Evolutionary conservation across 139 green algal species (phyloP).

Genomic region (Protoeuglena noctilucae): DNA sequence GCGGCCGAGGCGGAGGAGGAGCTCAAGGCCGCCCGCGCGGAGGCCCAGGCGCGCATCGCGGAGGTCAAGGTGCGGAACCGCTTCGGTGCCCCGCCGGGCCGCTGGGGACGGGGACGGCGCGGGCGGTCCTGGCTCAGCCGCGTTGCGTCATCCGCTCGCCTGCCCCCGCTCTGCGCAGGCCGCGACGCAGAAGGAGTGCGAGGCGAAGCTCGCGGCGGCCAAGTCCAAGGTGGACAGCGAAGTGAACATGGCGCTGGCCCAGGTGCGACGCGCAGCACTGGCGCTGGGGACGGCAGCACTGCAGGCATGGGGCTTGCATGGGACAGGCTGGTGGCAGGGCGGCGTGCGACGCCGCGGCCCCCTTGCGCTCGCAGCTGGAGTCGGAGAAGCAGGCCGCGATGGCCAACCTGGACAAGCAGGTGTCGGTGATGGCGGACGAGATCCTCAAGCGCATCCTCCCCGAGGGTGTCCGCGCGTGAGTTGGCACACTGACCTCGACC

Average conservation of each 20-base stretch:
- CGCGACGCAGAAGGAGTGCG: constrained; percentile 10
- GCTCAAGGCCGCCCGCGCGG: constrained; percentile 17
- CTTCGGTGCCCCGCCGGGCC: no score
- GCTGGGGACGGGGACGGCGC: neutral
- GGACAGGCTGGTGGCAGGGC: no score
- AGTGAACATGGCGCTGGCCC: constrained; percentile 13
- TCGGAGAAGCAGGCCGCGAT: neutral
- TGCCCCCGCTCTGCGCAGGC: neutral
- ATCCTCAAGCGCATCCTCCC: neutral
- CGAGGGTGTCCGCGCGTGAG: neutral
- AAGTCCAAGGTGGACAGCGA: constrained; percentile 22
- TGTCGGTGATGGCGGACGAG: neutral
- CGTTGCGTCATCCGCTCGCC: neutral
- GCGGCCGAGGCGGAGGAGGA: constrained; percentile 21
- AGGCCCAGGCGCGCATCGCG: constrained; percentile 9
- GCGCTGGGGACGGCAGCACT: no score
- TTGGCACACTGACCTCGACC: no score
- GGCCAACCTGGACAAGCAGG: neutral
- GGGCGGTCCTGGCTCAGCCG: neutral
- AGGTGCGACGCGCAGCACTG: no score
- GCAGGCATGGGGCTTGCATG: no score
- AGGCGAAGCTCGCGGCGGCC: constrained; percentile 15
- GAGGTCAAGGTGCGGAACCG: constrained; percentile 21
- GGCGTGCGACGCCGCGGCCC: no score
- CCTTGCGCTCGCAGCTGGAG: no score